These are phyloP conservation scores for Phytophthora cryptogea DNA, from an alignment of 352 stramenopile species.

Conservation along the genomic window DNA sequence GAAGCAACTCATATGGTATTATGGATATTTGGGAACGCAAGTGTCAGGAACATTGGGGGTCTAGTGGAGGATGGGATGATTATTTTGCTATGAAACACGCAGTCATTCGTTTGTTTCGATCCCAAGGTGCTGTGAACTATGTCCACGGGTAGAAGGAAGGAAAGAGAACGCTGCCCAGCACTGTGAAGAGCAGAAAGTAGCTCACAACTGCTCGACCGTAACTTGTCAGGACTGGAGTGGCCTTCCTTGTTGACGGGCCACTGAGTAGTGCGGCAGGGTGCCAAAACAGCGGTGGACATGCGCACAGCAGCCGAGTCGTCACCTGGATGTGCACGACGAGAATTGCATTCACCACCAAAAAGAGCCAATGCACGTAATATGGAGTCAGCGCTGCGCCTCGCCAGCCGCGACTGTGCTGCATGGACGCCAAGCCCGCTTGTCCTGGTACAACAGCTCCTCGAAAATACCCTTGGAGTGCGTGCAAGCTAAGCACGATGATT, in stretches of 20 bases:
- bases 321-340: constrained; percentile 88
- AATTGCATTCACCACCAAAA: constrained; percentile 77
- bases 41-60: constrained; percentile 6
- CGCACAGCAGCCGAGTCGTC: constrained; percentile 75
- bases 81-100: constrained; percentile 30
- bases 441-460: constrained; percentile 26
- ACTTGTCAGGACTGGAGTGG: constrained; percentile 5
- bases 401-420: constrained; percentile 12
- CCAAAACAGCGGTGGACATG: constrained; percentile 85
- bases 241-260: constrained; percentile 15
- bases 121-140: constrained; percentile 21
- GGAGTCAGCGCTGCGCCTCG: constrained; percentile 32
- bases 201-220: constrained; percentile 45
- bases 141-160: constrained; percentile 87
- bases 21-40: constrained; percentile 4
- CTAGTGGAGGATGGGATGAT: constrained; percentile 18
- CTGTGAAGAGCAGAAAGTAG: constrained; percentile 77
- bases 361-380: constrained; percentile 78
- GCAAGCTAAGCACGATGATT: constrained; percentile 72
- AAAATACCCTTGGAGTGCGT: constrained; percentile 61
- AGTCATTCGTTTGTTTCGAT: constrained; percentile 25
- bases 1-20: constrained; percentile 6
- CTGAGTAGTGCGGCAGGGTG: constrained; percentile 46
- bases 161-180: constrained; percentile 74
- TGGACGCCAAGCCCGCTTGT: neutral